Conservation (phyloP, 1,139 yeast species). For the Blastobotrys proliferans region DNA sequence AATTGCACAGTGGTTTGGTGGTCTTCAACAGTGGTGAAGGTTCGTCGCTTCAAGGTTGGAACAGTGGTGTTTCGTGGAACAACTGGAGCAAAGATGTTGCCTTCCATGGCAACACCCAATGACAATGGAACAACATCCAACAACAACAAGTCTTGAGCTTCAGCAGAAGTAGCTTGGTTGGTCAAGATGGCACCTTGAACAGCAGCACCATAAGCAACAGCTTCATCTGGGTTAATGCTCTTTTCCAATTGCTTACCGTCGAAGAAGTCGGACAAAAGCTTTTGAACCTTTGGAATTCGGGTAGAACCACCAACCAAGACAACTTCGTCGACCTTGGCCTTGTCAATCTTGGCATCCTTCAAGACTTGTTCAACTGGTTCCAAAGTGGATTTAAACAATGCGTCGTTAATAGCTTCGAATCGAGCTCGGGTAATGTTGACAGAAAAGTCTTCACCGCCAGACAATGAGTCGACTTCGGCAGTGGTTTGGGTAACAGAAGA, state of each 20-base stretch:
- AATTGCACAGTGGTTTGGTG: conserved; percentile 99
- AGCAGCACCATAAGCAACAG: conserved; percentile 99
- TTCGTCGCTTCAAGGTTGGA: conserved; percentile 99
- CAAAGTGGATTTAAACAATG: conserved; percentile 77
- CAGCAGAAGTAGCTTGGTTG: conserved; percentile 95
- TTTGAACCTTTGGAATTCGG: conserved; percentile 91
- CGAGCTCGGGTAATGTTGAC: conserved; percentile 85
- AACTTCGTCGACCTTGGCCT: conserved; percentile 77
- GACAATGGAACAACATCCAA: conserved; percentile 99
- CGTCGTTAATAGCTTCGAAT: conserved; percentile 84
- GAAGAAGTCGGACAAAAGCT: conserved; percentile 79
- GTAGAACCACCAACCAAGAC: conserved; percentile 92
- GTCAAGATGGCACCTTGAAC: conserved; percentile 99
- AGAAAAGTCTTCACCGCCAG: conserved; percentile 78
- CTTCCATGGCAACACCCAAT: conserved; percentile 99
- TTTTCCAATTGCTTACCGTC: conserved; percentile 89
- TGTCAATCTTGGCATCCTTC: conserved; percentile 75
- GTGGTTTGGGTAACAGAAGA: conserved; percentile 85
- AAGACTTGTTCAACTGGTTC: conserved; percentile 85
- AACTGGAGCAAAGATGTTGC: conserved; percentile 98
- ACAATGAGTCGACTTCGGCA: conserved; percentile 78
- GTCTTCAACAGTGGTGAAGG: conserved; percentile 99
- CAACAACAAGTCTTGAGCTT: conserved; percentile 94
- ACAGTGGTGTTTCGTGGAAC: conserved; percentile 99
- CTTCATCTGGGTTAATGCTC: conserved; percentile 91